Evolutionary conservation across 2,329 filamentous ascomycete genomes (phyloP).

Genomic region (Blastomyces emzantsi): DNA sequence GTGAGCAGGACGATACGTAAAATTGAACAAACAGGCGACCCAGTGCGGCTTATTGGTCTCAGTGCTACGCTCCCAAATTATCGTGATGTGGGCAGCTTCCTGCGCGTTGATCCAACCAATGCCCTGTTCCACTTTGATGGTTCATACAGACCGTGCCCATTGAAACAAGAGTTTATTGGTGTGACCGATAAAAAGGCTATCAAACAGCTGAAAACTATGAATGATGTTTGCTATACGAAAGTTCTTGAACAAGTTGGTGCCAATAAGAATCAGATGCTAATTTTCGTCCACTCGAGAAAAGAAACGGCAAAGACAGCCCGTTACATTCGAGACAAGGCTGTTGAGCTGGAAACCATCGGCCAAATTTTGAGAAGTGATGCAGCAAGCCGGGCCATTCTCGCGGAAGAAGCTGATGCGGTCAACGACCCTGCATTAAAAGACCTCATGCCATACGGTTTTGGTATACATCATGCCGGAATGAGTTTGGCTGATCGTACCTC

Average conservation of each 20-base stretch:
- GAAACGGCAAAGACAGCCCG: slow-evolving; percentile 96
- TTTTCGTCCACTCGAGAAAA: slow-evolving; percentile 96
- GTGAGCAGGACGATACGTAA: slow-evolving; percentile 88
- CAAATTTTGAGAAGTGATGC: slow-evolving; percentile 91
- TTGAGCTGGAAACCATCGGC: slow-evolving; percentile 95
- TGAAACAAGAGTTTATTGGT: slow-evolving; percentile 95
- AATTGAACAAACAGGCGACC: slow-evolving; percentile 87
- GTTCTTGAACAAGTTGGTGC: slow-evolving; percentile 92
- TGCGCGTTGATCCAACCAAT: slow-evolving; percentile 76
- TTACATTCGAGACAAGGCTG: slow-evolving; percentile 89
- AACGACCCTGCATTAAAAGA: slow-evolving; percentile 87
- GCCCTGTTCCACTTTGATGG: slow-evolving; percentile 96
- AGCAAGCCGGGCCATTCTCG: slow-evolving; percentile 78
- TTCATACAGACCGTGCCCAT: slow-evolving; percentile 82
- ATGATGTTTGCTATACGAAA: slow-evolving; percentile 96
- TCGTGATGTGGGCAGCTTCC: slow-evolving; percentile 87
- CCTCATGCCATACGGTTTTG: slow-evolving; percentile 88
- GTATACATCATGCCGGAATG: slow-evolving; percentile 98
- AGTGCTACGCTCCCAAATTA: slow-evolving; percentile 97
- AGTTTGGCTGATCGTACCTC: slow-evolving; percentile 87
- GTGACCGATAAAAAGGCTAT: slow-evolving; percentile 98
- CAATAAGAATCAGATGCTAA: slow-evolving; percentile 94
- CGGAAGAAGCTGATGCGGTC: slow-evolving; percentile 72
- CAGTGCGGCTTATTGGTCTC: slow-evolving; percentile 81
- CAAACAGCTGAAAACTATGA: slow-evolving; percentile 98